These are phyloP conservation scores for Seiridium unicorne DNA, from an alignment of 2,329 filamentous ascomycete species.

Conservation along the genomic window DNA sequence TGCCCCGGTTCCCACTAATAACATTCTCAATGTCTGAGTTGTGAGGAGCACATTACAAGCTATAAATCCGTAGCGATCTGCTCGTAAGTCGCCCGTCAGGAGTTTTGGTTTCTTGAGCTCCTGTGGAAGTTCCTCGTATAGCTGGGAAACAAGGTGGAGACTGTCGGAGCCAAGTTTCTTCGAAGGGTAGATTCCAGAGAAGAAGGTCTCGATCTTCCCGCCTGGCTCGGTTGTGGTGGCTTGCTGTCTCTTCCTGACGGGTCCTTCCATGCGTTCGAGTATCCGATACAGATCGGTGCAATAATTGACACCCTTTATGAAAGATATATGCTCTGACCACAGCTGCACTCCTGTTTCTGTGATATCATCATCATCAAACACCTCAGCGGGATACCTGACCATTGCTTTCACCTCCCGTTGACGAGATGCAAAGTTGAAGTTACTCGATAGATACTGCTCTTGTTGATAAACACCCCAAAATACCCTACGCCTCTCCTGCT, in stretches of 20 bases:
- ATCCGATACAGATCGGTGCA: background rate
- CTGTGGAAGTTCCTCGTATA: background rate
- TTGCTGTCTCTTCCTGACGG: background rate
- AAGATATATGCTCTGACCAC: background rate
- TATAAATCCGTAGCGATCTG: background rate
- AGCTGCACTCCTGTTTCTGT: background rate
- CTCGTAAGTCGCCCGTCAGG: background rate
- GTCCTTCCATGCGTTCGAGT: background rate
- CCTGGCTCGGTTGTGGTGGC: background rate
- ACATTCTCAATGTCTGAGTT: background rate
- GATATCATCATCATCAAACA: slow-evolving; percentile 1
- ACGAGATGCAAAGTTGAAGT: background rate
- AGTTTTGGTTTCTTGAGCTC: background rate
- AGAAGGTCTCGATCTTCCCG: background rate
- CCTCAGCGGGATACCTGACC: background rate
- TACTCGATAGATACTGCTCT: background rate
- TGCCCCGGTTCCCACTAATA: background rate
- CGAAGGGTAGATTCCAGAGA: background rate
- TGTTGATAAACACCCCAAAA: background rate
- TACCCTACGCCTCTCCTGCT: slow-evolving; percentile 1
- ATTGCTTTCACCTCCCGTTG: background rate
- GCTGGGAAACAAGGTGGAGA: background rate
- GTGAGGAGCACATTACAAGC: background rate
- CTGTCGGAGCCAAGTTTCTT: background rate
- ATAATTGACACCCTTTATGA: background rate